phyloP scores from a whole-genome alignment of 1,284 basidiomycete species.

The Cutaneotrichosporon curvatum region DNA sequence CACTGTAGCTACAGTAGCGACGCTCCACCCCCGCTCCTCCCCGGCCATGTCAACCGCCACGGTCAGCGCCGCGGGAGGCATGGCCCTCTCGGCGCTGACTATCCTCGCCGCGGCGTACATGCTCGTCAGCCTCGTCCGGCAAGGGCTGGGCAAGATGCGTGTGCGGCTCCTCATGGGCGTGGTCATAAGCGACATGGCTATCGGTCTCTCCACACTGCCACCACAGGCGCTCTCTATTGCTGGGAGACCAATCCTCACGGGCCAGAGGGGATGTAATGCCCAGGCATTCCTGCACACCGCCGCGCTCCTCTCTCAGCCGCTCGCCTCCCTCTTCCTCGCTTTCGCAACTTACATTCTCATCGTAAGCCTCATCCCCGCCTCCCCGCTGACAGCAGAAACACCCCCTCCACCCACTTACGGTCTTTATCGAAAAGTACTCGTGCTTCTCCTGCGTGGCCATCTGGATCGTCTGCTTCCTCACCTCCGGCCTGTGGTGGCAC shows the following conservation, averaged over 20 bases:
- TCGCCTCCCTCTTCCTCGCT: constrained; percentile 39
- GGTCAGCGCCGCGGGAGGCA: too few relatives aligned
- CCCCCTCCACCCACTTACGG: constrained; percentile 33
- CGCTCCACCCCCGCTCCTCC: too few relatives aligned
- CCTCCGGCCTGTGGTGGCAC: constrained; percentile 33
- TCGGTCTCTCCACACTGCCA: constrained; percentile 31
- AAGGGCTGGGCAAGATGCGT: constrained; percentile 27
- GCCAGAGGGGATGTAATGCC: constrained; percentile 24
- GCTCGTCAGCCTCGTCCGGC: background rate
- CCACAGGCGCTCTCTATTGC: constrained; percentile 24
- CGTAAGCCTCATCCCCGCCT: constrained; percentile 17
- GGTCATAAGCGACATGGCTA: constrained; percentile 34
- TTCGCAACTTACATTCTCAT: constrained; percentile 37
- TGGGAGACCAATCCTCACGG: constrained; percentile 17
- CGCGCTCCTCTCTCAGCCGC: constrained; percentile 38
- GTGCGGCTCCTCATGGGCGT: constrained; percentile 37
- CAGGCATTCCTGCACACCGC: constrained; percentile 31
- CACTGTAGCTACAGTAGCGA: too few relatives aligned
- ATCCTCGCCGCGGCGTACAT: background rate
- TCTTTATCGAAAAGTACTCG: constrained; percentile 28
- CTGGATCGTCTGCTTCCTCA: constrained; percentile 27
- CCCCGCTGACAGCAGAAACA: constrained; percentile 24
- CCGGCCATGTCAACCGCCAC: too few relatives aligned
- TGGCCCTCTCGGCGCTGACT: too few relatives aligned
- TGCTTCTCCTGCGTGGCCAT: constrained; percentile 24